phyloP scores from a whole-genome alignment of 2,329 filamentous ascomycete genomes.

The Coniochaeta sp. region DNA sequence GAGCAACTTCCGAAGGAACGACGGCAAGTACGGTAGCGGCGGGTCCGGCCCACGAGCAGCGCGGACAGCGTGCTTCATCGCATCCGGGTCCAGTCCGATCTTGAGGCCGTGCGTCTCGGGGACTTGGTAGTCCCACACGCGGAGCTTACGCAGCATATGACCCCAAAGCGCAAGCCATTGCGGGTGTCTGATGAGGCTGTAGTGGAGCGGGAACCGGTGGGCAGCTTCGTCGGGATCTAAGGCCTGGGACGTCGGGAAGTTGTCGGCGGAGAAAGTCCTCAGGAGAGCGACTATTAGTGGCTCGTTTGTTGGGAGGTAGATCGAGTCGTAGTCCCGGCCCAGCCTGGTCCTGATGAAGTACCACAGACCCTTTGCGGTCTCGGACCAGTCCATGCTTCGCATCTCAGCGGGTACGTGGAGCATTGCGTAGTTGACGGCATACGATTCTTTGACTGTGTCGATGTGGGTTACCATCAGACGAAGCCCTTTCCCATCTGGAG shows the following conservation, averaged over 20 bases:
- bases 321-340: background rate
- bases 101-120: background rate
- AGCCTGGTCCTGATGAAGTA: background rate
- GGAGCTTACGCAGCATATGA: background rate
- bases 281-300: background rate
- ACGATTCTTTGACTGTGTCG: background rate
- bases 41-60: background rate
- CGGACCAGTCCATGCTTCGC: background rate
- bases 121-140: background rate
- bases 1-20: background rate
- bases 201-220: background rate
- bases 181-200: background rate
- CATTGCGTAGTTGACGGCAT: background rate
- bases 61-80: background rate
- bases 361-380: background rate
- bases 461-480: background rate
- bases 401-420: background rate
- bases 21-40: background rate
- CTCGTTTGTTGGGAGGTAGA: background rate
- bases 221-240: background rate
- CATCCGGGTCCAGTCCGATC: background rate
- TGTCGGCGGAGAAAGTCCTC: background rate
- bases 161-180: background rate
- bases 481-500: background rate
- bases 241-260: background rate